A percentile compares a stretch with the other conserved stretches of the same genome.
Conservation (phyloP, 2,329 filamentous ascomycete genomes). For the Penicillium sp. region DNA sequence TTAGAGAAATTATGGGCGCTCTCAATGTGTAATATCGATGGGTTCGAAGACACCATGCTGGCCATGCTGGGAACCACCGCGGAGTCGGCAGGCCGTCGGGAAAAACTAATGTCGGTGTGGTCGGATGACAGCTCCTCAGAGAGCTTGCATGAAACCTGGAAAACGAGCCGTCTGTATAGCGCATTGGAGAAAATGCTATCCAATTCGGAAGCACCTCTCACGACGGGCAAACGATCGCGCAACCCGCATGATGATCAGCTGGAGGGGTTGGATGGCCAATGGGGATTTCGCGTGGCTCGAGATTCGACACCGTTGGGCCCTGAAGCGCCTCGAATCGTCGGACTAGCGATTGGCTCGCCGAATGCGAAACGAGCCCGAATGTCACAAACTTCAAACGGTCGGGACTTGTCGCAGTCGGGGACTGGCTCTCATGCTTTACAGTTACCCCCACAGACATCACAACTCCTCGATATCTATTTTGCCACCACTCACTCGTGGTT, state of each 20-base stretch:
- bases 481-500: constrained; percentile 65
- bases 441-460: constrained; percentile 59
- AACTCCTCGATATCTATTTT: constrained; percentile 63
- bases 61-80: constrained; percentile 45
- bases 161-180: constrained; percentile 48
- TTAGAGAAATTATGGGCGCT: constrained; percentile 55
- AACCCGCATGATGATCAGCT: constrained; percentile 37
- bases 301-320: constrained; percentile 37
- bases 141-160: constrained; percentile 52
- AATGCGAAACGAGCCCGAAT: constrained; percentile 38
- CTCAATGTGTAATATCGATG: constrained; percentile 52
- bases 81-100: constrained; percentile 40
- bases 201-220: constrained; percentile 35
- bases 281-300: constrained; percentile 42
- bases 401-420: constrained; percentile 10
- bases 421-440: constrained; percentile 31
- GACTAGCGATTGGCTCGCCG: constrained; percentile 31
- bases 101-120: constrained; percentile 48
- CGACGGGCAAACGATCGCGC: constrained; percentile 43
- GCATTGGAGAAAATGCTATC: constrained; percentile 52
- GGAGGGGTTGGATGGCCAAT: constrained; percentile 29
- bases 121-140: constrained; percentile 49
- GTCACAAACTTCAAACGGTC: constrained; percentile 28
- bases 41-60: constrained; percentile 51
- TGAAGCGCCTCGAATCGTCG: constrained; percentile 41